Base-by-base conservation (phyloP, 352 stramenopile genomes). In the Phytophthora idaei region DNA sequence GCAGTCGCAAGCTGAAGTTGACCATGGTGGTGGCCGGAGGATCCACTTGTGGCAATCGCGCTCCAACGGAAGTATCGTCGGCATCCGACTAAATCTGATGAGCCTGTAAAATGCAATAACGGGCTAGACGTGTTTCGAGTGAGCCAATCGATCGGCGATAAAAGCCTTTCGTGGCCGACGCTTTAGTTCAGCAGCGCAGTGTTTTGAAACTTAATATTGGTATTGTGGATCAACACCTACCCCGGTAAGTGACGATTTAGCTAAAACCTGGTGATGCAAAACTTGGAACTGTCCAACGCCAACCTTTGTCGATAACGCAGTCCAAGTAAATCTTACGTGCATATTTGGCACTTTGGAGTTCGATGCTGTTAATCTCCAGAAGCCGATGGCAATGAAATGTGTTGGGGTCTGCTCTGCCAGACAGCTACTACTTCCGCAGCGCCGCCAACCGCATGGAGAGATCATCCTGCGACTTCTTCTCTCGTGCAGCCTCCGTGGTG, bases 401-500 rank as follows among this genome's bases (percentile, higher is more conserved):
- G 9, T 54, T n/a, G 32, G 55, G 8, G 44, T 21, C 10, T 49
- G 31, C 15, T 1, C 14, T 31, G 34, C 12, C 28, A 25, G 34
- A 6, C 34, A 27, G 52, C 39, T 44, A 17, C 56, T 71, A 90
- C 76, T 94, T 94, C 25, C 86, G 76, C 59, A 97, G 72, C 10
- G 88, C 90, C 25, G 87, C 88, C 7, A 97, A 74, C 15, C 90
- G 77, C 77, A 90, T 88, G 46, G 87, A 92, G 14, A 97, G 67
- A 58, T 95, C 87, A 54, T 93, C 85, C 58, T 95, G 80, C 12
- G 78, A 87, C 59, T 93, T 88, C 55, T 96, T 90, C 62, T 93
- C 83, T n/a, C 78, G 70, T 41, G 74, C 76, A 14, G 91, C 83
- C 29, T 95, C 91, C 9, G 82, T 81, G 10, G 63, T 69, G 6